Percentiles rank a stretch among this genome's conserved stretches.
phyloP scores from a whole-genome alignment of 139 green algal species.

The Chlorella sp. region DNA sequence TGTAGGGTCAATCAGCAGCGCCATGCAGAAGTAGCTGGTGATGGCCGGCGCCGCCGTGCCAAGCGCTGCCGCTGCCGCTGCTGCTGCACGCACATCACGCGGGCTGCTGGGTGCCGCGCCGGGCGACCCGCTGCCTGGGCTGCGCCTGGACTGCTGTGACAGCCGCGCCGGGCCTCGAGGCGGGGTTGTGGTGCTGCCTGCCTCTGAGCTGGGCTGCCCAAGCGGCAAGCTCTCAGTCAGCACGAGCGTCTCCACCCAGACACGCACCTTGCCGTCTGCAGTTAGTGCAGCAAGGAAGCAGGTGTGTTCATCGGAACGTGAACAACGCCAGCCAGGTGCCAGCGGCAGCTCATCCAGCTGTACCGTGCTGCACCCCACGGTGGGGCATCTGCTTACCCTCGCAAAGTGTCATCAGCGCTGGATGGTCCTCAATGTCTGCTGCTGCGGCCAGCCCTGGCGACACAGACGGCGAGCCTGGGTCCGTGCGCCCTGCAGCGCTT shows the following conservation, averaged over 20 bases:
- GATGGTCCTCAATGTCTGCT: constrained; percentile 34
- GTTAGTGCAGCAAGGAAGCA: no score
- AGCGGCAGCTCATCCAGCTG: background rate
- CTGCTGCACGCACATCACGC: background rate
- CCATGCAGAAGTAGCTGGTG: constrained; percentile 44
- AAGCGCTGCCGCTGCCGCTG: constrained; percentile 7
- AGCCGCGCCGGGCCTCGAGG: no score
- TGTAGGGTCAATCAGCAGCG: constrained; percentile 13
- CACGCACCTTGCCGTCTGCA: constrained; percentile 26
- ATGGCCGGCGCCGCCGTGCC: constrained; percentile 5
- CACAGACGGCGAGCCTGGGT: background rate
- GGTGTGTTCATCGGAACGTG: background rate
- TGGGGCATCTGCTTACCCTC: background rate
- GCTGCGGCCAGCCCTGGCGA: background rate
- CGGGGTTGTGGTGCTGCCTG: background rate
- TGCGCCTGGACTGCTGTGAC: background rate
- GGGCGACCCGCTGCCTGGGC: constrained; percentile 1
- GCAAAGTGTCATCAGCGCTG: constrained; percentile 37
- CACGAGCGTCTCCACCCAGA: constrained; percentile 37
- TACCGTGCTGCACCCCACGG: background rate
- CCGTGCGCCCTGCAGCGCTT: background rate
- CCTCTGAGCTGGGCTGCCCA: background rate
- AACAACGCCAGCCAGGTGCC: no score
- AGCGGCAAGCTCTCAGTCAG: background rate
- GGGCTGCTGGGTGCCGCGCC: constrained; percentile 28